These are phyloP conservation scores for Apiotrichum gracile DNA, from an alignment of 1,284 basidiomycete genomes.

Conservation along the genomic window DNA sequence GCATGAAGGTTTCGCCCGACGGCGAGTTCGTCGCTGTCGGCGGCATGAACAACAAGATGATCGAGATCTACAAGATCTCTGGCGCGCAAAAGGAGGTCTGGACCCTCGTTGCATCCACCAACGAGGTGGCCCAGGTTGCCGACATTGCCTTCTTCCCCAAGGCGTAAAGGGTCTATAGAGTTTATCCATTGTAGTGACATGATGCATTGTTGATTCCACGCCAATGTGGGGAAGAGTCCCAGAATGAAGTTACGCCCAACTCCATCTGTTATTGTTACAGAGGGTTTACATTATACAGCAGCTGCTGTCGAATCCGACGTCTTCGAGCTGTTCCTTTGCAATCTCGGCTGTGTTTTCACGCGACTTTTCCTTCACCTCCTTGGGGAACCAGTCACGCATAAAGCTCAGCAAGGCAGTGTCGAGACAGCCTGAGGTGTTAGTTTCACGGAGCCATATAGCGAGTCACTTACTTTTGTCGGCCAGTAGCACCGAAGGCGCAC, in stretches of 20 bases:
- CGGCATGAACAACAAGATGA: conserved; percentile 35
- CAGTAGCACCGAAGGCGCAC: conserved; percentile 64
- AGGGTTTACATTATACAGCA: conserved; percentile 20
- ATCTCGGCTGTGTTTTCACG: conserved; percentile 73
- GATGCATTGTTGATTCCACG: neutral
- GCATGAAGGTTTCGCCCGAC: conserved; percentile 36
- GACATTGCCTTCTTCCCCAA: conserved; percentile 21
- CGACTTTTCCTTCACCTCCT: conserved; percentile 71
- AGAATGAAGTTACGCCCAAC: no score
- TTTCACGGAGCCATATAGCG: neutral
- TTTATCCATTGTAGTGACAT: neutral
- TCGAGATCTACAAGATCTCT: conserved; percentile 37
- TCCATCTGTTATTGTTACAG: neutral
- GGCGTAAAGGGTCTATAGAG: neutral
- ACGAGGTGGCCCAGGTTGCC: conserved; percentile 57
- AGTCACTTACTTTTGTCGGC: conserved; percentile 67
- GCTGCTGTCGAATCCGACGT: conserved; percentile 54
- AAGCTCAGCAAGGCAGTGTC: conserved; percentile 52
- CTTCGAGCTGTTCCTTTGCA: conserved; percentile 62
- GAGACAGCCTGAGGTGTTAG: conserved; percentile 23
- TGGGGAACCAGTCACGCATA: conserved; percentile 88
- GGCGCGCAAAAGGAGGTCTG: conserved; percentile 33
- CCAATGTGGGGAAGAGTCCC: neutral
- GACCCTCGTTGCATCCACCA: conserved; percentile 55
- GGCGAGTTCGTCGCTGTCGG: conserved; percentile 40